Evolutionary conservation across 805 yeast species (phyloP), one percentile per base, ranked within the genome.

Genomic region (Metschnikowia gruessii): DNA sequence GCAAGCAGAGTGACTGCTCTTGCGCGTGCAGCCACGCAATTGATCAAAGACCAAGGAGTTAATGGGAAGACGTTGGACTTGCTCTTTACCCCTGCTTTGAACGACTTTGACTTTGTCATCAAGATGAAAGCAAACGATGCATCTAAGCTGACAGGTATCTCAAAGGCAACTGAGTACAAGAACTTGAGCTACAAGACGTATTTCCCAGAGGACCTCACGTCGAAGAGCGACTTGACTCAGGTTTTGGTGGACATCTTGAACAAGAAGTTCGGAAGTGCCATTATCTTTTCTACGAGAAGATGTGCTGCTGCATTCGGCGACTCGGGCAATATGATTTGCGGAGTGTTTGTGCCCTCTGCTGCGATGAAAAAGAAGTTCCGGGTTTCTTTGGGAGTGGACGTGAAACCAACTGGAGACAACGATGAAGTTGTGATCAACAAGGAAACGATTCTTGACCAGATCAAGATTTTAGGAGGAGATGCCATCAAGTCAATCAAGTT

Each of bases 1-100:
- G 90, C 96, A 4, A 77, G 91, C 11, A 81, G 99, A 67, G 69
- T 92, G 51, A 92, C 98, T 0, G 91, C 95, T 0, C 75, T 94
- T 50, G 79, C 97, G 1, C 80, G 88, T 53, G 91, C 85, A 24
- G 91, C 92, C 0, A 65, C 80, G 34, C 74, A 76, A 16, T 61
- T 85, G 46, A 63, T 83, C 17, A 73, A 72, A 43, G 64, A 65
- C 0, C 74, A 74, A 43, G 83, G 82, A 2, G 49, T 68, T 24
- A 51, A 49, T 32, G 64, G 63, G 15, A 38, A 56, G 0, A 74
- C 76, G 2, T 59, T 85, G 29, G 77, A 75, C 37, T 61, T 79
- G 36, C 65, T 89, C 36, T 94, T 91, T 66, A 81, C 86, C 0
- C 91, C 98, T 1, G 89, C 95, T 0, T 69, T 86, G 44, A 75